Percentiles rank a stretch among this genome's conserved stretches.
Evolutionary conservation across 2,329 filamentous ascomycete species (phyloP).

Genomic region (Aspergillus japonicus): DNA sequence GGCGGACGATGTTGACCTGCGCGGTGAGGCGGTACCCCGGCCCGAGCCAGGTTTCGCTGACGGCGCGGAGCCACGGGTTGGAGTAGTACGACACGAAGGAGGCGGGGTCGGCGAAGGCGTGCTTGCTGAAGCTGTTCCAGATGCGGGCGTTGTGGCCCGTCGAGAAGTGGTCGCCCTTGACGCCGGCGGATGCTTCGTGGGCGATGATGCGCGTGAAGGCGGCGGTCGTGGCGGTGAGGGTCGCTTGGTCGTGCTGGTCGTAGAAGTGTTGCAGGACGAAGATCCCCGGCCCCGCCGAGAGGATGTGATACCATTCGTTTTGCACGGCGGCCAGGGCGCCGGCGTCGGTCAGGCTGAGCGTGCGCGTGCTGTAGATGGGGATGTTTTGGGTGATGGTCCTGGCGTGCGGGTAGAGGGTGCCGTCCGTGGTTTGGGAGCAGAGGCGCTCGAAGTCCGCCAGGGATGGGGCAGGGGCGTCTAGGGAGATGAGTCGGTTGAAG

Average conservation of each 20-base stretch:
- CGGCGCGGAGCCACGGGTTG: constrained; percentile 57
- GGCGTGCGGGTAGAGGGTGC: constrained; percentile 50
- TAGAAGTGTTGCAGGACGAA: constrained; percentile 58
- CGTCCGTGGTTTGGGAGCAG: constrained; percentile 42
- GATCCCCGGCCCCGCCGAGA: constrained; percentile 59
- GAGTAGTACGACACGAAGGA: constrained; percentile 60
- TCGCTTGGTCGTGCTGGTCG: constrained; percentile 16
- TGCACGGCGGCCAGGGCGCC: constrained; percentile 47
- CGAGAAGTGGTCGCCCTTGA: constrained; percentile 62
- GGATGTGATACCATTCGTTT: constrained; percentile 61
- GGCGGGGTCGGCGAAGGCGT: constrained; percentile 51
- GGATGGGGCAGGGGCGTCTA: constrained; percentile 15
- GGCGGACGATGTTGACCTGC: constrained; percentile 63
- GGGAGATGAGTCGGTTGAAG: constrained; percentile 23
- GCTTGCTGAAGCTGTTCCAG: constrained; percentile 67
- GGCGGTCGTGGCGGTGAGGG: constrained; percentile 50
- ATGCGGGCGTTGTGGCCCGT: constrained; percentile 59
- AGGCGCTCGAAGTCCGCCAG: constrained; percentile 47
- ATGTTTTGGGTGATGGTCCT: constrained; percentile 50
- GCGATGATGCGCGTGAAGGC: constrained; percentile 53
- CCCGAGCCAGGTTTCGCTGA: constrained; percentile 59
- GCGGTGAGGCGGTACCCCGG: constrained; percentile 60
- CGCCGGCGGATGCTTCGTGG: constrained; percentile 33
- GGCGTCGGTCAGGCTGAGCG: constrained; percentile 35
- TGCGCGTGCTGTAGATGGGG: constrained; percentile 54